Conservation (phyloP, 2,329 filamentous ascomycete genomes). For the Penicillium sp. region DNA sequence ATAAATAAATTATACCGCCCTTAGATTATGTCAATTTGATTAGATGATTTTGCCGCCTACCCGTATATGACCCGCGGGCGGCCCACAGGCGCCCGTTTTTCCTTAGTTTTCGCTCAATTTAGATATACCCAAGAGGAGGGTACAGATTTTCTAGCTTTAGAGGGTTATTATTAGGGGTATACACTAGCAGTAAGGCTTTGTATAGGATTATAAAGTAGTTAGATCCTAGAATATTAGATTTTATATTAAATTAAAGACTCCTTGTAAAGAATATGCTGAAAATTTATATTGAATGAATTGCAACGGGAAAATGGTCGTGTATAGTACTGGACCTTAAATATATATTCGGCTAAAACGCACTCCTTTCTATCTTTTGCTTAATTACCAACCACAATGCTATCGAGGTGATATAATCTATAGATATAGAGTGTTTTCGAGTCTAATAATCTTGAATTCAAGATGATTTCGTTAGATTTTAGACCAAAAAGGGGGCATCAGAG, state of each 20-base stretch:
- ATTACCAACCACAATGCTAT: too few relatives aligned
- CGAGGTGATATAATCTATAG: too few relatives aligned
- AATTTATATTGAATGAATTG: not conserved
- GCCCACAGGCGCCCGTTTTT: not conserved
- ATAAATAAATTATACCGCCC: not conserved
- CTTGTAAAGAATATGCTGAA: not conserved
- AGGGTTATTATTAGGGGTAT: not conserved
- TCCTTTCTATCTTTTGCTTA: too few relatives aligned
- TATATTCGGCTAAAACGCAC: not conserved
- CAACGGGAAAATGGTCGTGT: not conserved
- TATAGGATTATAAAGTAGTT: too few relatives aligned
- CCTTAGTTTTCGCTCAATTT: too few relatives aligned
- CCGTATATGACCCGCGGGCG: too few relatives aligned
- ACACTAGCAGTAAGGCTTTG: too few relatives aligned
- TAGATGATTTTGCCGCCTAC: not conserved
- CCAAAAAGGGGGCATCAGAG: too few relatives aligned
- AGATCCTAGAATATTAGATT: too few relatives aligned
- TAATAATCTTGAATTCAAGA: too few relatives aligned
- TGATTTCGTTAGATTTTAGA: too few relatives aligned
- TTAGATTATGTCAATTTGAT: not conserved
- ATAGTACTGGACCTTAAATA: not conserved
- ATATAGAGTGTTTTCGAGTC: too few relatives aligned
- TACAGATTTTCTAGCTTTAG: not conserved
- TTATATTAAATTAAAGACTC: not conserved
- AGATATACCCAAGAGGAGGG: not conserved